phyloP scores from a whole-genome alignment of 2,329 filamentous ascomycete species.

The Alternaria conjuncta region DNA sequence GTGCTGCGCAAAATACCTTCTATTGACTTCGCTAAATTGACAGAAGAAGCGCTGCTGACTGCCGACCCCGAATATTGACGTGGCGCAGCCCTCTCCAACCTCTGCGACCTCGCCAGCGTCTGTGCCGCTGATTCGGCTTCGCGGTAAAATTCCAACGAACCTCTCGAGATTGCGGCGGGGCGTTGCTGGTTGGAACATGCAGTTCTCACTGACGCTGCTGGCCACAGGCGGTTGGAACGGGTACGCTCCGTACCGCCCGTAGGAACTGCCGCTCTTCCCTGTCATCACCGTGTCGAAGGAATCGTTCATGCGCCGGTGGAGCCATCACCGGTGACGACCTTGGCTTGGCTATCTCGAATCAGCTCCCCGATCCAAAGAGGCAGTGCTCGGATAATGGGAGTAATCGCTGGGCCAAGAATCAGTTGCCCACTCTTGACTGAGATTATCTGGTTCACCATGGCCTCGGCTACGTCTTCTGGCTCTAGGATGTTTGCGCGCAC shows the following conservation, averaged over 20 bases:
- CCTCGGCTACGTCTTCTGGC: conserved; percentile 50
- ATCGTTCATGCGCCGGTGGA: conserved; percentile 24
- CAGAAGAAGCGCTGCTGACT: conserved; percentile 2
- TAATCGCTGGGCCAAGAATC: conserved; percentile 42
- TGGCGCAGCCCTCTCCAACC: conserved; percentile 1
- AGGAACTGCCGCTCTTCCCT: not conserved
- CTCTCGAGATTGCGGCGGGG: conserved; percentile 3
- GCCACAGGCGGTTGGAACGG: conserved; percentile 6
- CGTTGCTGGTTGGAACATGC: not conserved
- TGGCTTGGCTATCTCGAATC: conserved; percentile 38
- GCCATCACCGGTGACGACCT: conserved; percentile 34
- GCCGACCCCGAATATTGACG: not conserved
- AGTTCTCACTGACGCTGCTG: not conserved
- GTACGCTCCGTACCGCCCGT: not conserved
- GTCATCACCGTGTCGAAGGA: conserved; percentile 1
- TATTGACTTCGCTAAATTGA: conserved; percentile 1
- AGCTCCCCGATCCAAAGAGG: conserved; percentile 46
- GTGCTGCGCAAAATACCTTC: conserved; percentile 2
- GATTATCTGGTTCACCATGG: conserved; percentile 54
- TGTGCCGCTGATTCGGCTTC: not conserved
- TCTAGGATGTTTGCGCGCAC: conserved; percentile 45
- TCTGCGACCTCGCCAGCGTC: not conserved
- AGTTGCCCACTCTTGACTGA: conserved; percentile 51
- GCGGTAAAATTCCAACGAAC: not conserved
- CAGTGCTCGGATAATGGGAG: conserved; percentile 34